Evolutionary conservation across 2,329 filamentous ascomycete genomes (phyloP), one percentile per base, ranked within the genome.

Genomic region (Byssothecium circinans): DNA sequence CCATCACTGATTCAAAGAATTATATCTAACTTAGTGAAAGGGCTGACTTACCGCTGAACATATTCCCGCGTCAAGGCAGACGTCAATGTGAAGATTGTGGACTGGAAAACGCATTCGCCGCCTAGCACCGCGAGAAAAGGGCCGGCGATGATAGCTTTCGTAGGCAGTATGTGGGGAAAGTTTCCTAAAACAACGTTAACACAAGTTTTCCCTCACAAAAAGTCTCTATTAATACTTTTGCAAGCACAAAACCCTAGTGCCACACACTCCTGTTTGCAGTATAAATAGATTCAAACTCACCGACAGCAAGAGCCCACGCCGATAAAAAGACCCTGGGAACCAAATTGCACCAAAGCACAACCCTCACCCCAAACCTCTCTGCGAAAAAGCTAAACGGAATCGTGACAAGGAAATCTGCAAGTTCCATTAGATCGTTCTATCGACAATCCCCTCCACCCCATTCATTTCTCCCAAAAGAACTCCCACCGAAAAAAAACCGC

Each of bases 81-180:
- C 7, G 67, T 69, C 40, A 71, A 35, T 4, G 66, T 58, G 18
- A 68, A 68, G 2, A 70, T 50, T 1, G 67, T 67, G 1, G 68
- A 70, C 15, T 62, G 58, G 30, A 72, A 63, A 2, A 71, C 68
- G 37, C 69, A 72, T 38, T 71, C 67, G 2, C 66, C 64, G 4
- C 69, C 69, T 5, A 72, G 39, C 0, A 71, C 36, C 11, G 62
- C 56, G 12, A 69, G 50, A 17, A 69, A 62, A 0, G 69, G 67
- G 1, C 61, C 60, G 0, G 53, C 54, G 22, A 71, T 54, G 25
- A 72, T 68, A 1, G 62, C 54, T 29, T 62, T 60, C 0, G 64
- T 63, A 1, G 65, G 65, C 3, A 72, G 40, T 10, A 61, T 23
- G 20, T 58, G 45, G 12, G 50, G 32, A 41, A 57, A 62, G 34